Conservation (phyloP, 148 eudicot genomes). For the Euryodendron excelsum region DNA sequence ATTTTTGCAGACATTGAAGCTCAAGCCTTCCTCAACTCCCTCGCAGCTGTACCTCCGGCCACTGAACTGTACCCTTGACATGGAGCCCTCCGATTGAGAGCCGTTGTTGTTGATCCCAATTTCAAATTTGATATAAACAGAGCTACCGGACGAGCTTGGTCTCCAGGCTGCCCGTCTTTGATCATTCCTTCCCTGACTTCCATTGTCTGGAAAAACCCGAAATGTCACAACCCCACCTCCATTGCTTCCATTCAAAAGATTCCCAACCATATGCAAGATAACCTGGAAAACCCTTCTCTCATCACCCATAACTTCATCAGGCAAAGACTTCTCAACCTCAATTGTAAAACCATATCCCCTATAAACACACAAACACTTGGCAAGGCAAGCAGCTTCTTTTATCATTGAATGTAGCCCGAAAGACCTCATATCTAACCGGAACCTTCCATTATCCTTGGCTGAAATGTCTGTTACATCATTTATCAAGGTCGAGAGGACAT, state of each 20-base stretch:
- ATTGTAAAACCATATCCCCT: conserved; percentile 44
- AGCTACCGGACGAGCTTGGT: conserved; percentile 56
- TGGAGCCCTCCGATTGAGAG: conserved; percentile 19
- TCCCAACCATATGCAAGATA: conserved; percentile 81
- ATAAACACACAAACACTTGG: conserved; percentile 65
- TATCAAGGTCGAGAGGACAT: conserved; percentile 62
- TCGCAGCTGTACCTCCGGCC: conserved; percentile 32
- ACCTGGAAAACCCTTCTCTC: conserved; percentile 87
- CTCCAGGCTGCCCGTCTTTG: conserved; percentile 64
- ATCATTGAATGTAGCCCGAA: conserved; percentile 59
- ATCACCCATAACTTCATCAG: conserved; percentile 71
- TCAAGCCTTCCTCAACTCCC: conserved; percentile 57
- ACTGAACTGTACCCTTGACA: conserved; percentile 11
- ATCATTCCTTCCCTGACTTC: conserved; percentile 51
- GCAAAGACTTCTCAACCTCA: conserved; percentile 64
- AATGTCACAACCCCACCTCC: conserved; percentile 51
- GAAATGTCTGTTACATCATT: conserved; percentile 78
- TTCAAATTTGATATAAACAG: conserved; percentile 58
- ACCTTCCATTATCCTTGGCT: conserved; percentile 55
- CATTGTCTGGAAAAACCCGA: conserved; percentile 43
- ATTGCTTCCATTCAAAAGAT: conserved; percentile 50
- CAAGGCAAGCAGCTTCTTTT: conserved; percentile 69
- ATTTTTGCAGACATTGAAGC: conserved; percentile 73
- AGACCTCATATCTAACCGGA: conserved; percentile 51
- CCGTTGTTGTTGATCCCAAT: conserved; percentile 39